phyloP scores from a whole-genome alignment of 257 asterid genomes.

The Linderniella brevidens region DNA sequence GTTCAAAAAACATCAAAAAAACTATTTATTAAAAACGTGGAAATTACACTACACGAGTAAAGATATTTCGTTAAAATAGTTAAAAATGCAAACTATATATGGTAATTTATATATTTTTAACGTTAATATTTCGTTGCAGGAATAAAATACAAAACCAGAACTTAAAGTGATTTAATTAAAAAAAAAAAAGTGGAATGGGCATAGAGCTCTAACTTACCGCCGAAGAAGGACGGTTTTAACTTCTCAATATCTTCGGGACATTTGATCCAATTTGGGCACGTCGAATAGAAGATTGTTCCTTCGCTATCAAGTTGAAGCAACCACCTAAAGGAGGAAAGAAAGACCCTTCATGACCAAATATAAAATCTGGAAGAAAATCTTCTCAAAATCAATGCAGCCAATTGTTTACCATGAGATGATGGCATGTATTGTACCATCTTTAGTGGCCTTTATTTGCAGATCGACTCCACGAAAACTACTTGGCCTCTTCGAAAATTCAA shows the following conservation, averaged over 20 bases:
- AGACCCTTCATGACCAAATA: slow-evolving; percentile 7
- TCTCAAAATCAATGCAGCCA: slow-evolving; percentile 13
- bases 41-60: no score
- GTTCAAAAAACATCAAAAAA: no score
- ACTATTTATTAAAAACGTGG: no score
- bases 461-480: slow-evolving; percentile 51
- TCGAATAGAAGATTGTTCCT: slow-evolving; percentile 69
- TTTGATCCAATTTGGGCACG: slow-evolving; percentile 62
- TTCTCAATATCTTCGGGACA: slow-evolving; percentile 18
- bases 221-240: slow-evolving; percentile 18
- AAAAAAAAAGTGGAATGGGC: not conserved
- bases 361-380: slow-evolving; percentile 13
- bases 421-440: slow-evolving; percentile 81
- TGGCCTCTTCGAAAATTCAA: slow-evolving; percentile 94
- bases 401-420: slow-evolving; percentile 73
- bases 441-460: slow-evolving; percentile 43
- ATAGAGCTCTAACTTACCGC: slow-evolving; percentile 11
- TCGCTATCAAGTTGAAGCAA: slow-evolving; percentile 81
- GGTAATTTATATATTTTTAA: no score
- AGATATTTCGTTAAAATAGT: no score
- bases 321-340: slow-evolving; percentile 62
- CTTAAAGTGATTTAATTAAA: not conserved
- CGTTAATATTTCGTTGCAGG: no score
- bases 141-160: no score
- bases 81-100: no score